Percentiles rank a stretch among this genome's conserved stretches.
These are phyloP conservation scores for Colletotrichum graminicola DNA, from an alignment of 2,329 filamentous ascomycete species.

Conservation along the genomic window DNA sequence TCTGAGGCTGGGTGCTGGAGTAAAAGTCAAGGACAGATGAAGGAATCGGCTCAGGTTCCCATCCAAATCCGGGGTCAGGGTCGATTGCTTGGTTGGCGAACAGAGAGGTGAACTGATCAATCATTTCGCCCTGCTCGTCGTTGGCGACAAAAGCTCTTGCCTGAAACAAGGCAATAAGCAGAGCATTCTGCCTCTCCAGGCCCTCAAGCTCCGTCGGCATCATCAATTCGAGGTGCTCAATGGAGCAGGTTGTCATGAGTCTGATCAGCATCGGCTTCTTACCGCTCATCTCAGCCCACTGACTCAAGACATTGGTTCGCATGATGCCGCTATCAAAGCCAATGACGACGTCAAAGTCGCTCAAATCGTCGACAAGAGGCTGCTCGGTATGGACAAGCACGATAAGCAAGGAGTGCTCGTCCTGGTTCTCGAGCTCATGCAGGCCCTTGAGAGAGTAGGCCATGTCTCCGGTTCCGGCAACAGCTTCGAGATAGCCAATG, in stretches of 20 bases:
- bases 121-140: slow-evolving; percentile 46
- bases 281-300: slow-evolving; percentile 34
- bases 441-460: slow-evolving; percentile 52
- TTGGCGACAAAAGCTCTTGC: slow-evolving; percentile 46
- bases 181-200: slow-evolving; percentile 62
- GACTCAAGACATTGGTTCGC: slow-evolving; percentile 47
- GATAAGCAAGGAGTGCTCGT: slow-evolving; percentile 53
- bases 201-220: slow-evolving; percentile 55
- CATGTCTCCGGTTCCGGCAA: slow-evolving; percentile 58
- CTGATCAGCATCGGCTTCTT: slow-evolving; percentile 60
- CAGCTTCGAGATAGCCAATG: slow-evolving; percentile 63
- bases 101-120: slow-evolving; percentile 58
- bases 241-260: slow-evolving; percentile 63
- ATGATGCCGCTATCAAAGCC: slow-evolving; percentile 66
- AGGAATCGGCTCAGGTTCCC: slow-evolving; percentile 62
- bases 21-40: slow-evolving; percentile 63
- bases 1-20: slow-evolving; percentile 52
- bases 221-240: slow-evolving; percentile 67
- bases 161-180: slow-evolving; percentile 51
- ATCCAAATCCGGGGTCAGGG: slow-evolving; percentile 56
- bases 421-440: slow-evolving; percentile 48
- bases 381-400: slow-evolving; percentile 58
- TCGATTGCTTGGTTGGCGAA: slow-evolving; percentile 62
- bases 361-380: slow-evolving; percentile 52
- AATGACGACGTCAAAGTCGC: slow-evolving; percentile 63